Percentiles rank a stretch among this genome's conserved stretches.
Evolutionary conservation across 83 land plant genomes (phyloP).

Genomic region (Picea abies): DNA sequence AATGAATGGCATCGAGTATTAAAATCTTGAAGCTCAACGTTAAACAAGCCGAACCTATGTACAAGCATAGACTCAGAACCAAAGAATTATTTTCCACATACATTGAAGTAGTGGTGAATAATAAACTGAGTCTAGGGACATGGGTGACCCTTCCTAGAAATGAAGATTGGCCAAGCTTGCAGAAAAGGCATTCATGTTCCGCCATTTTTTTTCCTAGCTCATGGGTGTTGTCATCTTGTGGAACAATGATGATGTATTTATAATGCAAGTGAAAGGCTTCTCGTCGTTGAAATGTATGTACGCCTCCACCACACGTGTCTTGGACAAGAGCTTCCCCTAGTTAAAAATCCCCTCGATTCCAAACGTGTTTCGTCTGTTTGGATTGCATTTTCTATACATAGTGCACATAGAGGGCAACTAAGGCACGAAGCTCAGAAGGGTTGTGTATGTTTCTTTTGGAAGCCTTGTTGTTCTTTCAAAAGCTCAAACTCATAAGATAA

Average conservation of each 20-base stretch:
- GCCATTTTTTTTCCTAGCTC: conserved; percentile 3
- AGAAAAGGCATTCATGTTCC: no score
- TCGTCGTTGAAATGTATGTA: conserved; percentile 10
- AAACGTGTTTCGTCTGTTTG: conserved; percentile 48
- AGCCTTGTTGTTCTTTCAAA: no score
- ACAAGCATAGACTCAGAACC: conserved; percentile 14
- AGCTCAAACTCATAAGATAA: no score
- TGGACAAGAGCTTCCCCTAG: conserved; percentile 44
- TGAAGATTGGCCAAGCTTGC: conserved; percentile 25
- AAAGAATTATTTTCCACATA: conserved; percentile 17
- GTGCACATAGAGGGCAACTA: no score
- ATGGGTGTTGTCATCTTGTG: conserved; percentile 59
- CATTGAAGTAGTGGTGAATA: conserved; percentile 24
- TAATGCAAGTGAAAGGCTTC: conserved; percentile 44
- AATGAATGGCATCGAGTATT: no score
- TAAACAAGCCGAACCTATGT: conserved; percentile 27
- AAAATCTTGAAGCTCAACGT: conserved; percentile 27
- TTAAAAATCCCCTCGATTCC: conserved; percentile 41
- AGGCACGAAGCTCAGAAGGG: no score
- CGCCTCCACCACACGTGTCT: conserved; percentile 29
- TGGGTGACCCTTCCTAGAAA: conserved; percentile 24
- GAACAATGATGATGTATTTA: conserved; percentile 39
- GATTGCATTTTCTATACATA: no score
- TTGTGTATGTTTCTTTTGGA: no score
- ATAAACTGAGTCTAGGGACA: conserved; percentile 34